phyloP scores from a whole-genome alignment of 148 eudicot species.

The Amaranthus hypochondriacus region DNA sequence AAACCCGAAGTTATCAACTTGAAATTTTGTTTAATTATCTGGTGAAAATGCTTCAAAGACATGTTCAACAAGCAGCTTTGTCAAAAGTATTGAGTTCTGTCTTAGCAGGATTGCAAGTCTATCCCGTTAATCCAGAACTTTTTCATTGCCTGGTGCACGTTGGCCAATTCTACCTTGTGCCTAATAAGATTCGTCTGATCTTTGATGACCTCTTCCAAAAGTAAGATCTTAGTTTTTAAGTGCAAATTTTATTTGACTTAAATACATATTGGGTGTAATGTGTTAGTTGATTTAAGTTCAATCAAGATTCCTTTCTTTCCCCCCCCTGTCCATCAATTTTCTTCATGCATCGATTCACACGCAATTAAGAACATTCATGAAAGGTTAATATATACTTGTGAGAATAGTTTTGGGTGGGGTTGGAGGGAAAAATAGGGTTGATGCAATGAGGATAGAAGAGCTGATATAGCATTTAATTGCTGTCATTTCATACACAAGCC shows the following conservation, averaged over 20 bases:
- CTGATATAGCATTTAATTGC: too few species aligned
- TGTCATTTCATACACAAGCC: too few species aligned
- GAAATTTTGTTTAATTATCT: slow-evolving; percentile 60
- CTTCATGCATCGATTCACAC: too few species aligned
- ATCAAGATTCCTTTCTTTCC: not conserved
- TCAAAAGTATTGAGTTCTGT: slow-evolving; percentile 54
- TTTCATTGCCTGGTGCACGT: slow-evolving; percentile 56
- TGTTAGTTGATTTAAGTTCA: not conserved
- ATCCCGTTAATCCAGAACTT: slow-evolving; percentile 64
- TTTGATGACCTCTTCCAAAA: slow-evolving; percentile 65
- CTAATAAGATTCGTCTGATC: slow-evolving; percentile 70
- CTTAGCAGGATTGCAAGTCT: slow-evolving; percentile 65
- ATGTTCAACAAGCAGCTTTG: slow-evolving; percentile 46
- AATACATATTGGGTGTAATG: not conserved
- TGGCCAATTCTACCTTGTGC: slow-evolving; percentile 52
- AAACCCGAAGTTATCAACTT: slow-evolving; percentile 57
- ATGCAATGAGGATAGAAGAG: too few species aligned
- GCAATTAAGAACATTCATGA: too few species aligned
- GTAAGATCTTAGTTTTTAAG: slow-evolving; percentile 32
- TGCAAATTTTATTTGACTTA: not conserved
- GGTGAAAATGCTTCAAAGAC: slow-evolving; percentile 62
- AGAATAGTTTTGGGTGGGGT: too few species aligned
- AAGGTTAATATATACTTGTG: too few species aligned
- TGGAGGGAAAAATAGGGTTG: too few species aligned
- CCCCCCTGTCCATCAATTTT: too few species aligned